Base-by-base conservation (phyloP, 495 filamentous ascomycete genomes). In the Daldinia caldariorum region DNA sequence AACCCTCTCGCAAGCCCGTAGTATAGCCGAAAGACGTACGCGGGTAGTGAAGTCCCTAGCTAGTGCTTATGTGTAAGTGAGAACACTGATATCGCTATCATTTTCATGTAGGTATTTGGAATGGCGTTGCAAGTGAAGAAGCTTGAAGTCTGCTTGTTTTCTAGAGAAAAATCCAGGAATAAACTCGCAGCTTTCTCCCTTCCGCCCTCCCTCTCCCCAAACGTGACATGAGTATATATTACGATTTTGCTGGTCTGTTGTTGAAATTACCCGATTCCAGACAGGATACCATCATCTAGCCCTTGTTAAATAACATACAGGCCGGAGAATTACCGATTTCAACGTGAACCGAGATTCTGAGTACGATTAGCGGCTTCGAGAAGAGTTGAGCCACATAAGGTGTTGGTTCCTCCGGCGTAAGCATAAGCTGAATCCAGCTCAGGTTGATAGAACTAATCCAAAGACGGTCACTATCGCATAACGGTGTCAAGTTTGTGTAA, bases 1-100 rank as follows among this genome's bases (percentile, higher is more conserved):
- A 72, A 75, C 76, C 32, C 74, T 75, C 45, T 76, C 79, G 45
- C 74, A 79, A 26, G 69, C 61, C 6, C 67, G 51, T 18, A 78
- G 53, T n/a, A 68, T 58, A 26, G 69, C 61, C 8, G 54, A 76
- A 70, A 34, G 67, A 47, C 45, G 65, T 50, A 5, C 26, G 50
- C 0, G 14, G 35, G 20, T 18, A 13, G 18, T 57, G 34, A 10
- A 7, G 16, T 57, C 45, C 1, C 3, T 26, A 26, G 5, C 7
- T 22, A 47, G 43, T 47, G 16, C 43, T 47, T 47, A 22, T 47
- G 43, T 18, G 43, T 47, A 26, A 26, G 26, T 26, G 26, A 26
- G 1, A 47, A 22, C 43, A 22, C 7, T 20, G 8, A n/a, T 10
- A 22, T 47, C 16, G 8, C 39, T 43, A 7, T 43, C n/a, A 54